Base-by-base conservation (phyloP, 179 eudicot species). In the Pouteria campechiana region DNA sequence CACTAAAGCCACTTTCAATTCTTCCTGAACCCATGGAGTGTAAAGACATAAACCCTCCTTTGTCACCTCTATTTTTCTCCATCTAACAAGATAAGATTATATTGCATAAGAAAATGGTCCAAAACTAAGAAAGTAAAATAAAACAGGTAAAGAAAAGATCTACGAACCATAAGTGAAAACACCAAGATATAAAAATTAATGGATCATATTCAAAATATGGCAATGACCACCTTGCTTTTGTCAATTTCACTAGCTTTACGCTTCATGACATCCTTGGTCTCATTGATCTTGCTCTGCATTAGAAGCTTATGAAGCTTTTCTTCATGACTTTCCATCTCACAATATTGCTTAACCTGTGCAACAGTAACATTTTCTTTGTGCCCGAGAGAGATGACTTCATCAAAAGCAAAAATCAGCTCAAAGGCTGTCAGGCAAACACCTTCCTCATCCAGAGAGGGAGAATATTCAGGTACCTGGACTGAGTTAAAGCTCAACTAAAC, bases 261-360 rank as follows among this genome's bases (percentile, higher is more conserved):
- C 70, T 79, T 90, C 99, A 90, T 90, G 51, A 79, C 61, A 65
- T 90, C 96, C 83, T 86, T 90, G 20, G 96, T 87, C 24, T 90
- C 99, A 50, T 67, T 75, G 55, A 90, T 82, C 73, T 90, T 90
- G 74, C 79, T 82, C 52, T 85, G 87, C 46, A 82, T 61, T 48
- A 90, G 88, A 68, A 90, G 50, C 72, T 86, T 90, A 73, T 86
- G 94, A 80, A 86, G 56, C 61, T 67, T 86, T 70, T 90, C 99
- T 54, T 86, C 99, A 35, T 90, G 94, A 69, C 99, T 90, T 68
- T 90, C 99, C 99, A 90, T 90, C 65, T 90, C 99, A 69, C 90
- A 79, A 63, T 86, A 90, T 63, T 90, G 99, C 60, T 79, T 90
- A 61, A 90, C 96, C 65, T 82, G 94, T 32, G 92, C 76, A 66